Conservation (phyloP, 2,329 filamentous ascomycete genomes). For the Claviceps sp. region DNA sequence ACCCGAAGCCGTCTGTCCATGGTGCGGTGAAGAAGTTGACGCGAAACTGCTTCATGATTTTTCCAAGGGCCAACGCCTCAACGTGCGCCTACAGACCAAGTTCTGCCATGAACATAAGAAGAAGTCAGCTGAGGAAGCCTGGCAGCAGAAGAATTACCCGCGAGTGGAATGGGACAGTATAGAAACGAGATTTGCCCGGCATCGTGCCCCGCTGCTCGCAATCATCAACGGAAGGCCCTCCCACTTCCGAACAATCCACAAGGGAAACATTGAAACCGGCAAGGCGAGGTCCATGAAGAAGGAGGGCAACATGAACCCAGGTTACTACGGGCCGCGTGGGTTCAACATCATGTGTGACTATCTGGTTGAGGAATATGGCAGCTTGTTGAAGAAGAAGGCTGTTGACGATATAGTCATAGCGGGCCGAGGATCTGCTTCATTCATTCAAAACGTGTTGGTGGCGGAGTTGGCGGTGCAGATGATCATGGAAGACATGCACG, state of each 20-base stretch:
- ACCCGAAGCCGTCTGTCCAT: slow-evolving; percentile 39
- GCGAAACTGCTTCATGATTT: slow-evolving; percentile 39
- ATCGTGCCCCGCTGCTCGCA: slow-evolving; percentile 40
- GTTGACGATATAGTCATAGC: slow-evolving; percentile 52
- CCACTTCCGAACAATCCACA: slow-evolving; percentile 46
- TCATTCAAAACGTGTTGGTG: slow-evolving; percentile 63
- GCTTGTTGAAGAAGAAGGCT: slow-evolving; percentile 46
- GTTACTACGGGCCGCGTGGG: slow-evolving; percentile 74
- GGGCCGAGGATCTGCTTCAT: slow-evolving; percentile 51
- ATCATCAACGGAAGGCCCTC: slow-evolving; percentile 49
- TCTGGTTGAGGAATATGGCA: slow-evolving; percentile 47
- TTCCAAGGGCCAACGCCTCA: slow-evolving; percentile 33
- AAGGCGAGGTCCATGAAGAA: slow-evolving; percentile 46
- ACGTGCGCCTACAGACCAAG: slow-evolving; percentile 41
- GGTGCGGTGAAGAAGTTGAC: slow-evolving; percentile 51
- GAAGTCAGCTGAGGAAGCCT: slow-evolving; percentile 34
- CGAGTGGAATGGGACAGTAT: slow-evolving; percentile 55
- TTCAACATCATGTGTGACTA: slow-evolving; percentile 58
- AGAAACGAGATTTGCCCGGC: slow-evolving; percentile 40
- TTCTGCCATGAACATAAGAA: slow-evolving; percentile 54
- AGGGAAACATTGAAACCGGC: slow-evolving; percentile 40
- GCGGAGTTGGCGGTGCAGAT: slow-evolving; percentile 50
- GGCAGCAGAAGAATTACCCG: slow-evolving; percentile 48
- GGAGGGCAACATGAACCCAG: slow-evolving; percentile 49
- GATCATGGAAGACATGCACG: slow-evolving; percentile 42